Evolutionary conservation across 2,329 filamentous ascomycete species (phyloP).

Genomic region (Pseudogymnoascus sp.): DNA sequence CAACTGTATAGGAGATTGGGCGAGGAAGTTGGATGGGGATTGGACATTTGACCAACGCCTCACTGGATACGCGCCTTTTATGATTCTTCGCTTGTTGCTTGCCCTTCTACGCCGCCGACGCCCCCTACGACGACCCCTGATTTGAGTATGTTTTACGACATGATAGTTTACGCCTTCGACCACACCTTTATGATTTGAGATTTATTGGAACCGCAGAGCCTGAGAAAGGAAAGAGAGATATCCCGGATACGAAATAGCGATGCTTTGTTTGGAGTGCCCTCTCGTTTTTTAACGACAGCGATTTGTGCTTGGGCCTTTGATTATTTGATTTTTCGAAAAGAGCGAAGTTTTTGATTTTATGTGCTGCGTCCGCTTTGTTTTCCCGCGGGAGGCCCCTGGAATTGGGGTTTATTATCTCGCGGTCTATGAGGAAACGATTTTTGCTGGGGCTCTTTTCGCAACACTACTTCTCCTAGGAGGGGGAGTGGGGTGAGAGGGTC

Average conservation of each 20-base stretch:
- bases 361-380: not conserved
- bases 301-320: constrained; percentile 1
- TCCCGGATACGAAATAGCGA: not conserved
- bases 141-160: constrained; percentile 7
- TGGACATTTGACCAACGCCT: constrained; percentile 3
- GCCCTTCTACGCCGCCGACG: constrained; percentile 5
- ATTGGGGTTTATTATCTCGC: not conserved
- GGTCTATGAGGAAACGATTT: not conserved
- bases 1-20: constrained; percentile 9
- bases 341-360: not conserved
- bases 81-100: constrained; percentile 4
- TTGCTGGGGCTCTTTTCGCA: not conserved
- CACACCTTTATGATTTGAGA: not conserved
- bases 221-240: not conserved
- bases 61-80: not conserved
- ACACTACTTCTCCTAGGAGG: not conserved
- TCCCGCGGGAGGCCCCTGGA: not conserved
- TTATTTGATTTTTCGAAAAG: not conserved
- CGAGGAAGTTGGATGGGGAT: constrained; percentile 5
- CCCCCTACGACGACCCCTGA: constrained; percentile 1
- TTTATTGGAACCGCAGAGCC: not conserved
- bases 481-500: not conserved
- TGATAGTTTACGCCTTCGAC: constrained; percentile 6
- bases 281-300: not conserved
- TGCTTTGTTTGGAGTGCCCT: not conserved